phyloP scores from a whole-genome alignment of 2,329 filamentous ascomycete species.

The Calonectria multiphialidica region DNA sequence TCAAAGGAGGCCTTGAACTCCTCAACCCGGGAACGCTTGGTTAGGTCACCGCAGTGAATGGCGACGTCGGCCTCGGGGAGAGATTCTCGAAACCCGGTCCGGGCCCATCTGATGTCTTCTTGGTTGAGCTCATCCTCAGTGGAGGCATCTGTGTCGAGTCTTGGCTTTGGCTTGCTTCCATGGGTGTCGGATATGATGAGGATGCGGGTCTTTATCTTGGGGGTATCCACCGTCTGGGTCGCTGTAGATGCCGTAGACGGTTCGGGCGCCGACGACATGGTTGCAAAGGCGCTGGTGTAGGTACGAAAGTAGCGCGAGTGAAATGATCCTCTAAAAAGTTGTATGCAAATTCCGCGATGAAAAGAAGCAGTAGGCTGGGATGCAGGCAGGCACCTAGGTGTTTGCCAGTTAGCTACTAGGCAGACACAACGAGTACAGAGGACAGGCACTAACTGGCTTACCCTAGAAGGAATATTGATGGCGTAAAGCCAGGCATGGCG shows the following conservation, averaged over 20 bases:
- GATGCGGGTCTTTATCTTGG: conserved; percentile 50
- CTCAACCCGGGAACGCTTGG: conserved; percentile 52
- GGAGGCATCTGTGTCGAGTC: conserved; percentile 23
- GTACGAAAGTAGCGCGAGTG: neutral
- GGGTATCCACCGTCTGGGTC: conserved; percentile 36
- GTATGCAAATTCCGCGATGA: neutral
- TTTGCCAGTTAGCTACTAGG: neutral
- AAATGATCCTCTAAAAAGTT: neutral
- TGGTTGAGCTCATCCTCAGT: conserved; percentile 42
- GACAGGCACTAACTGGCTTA: neutral
- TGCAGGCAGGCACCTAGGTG: neutral
- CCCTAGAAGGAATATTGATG: neutral
- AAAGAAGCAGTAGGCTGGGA: neutral
- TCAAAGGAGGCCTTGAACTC: conserved; percentile 57
- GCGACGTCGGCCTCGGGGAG: conserved; percentile 58
- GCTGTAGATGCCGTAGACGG: conserved; percentile 49
- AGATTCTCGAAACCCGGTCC: conserved; percentile 47
- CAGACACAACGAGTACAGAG: neutral
- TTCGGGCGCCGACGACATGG: conserved; percentile 64
- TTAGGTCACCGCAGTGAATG: conserved; percentile 67
- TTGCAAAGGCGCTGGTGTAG: neutral
- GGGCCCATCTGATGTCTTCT: conserved; percentile 20
- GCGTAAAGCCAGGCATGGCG: neutral
- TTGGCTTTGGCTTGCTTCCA: conserved; percentile 36
- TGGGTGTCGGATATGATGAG: conserved; percentile 56